Base-by-base conservation (phyloP, 306 rosid species). In the Fragaria iinumae region DNA sequence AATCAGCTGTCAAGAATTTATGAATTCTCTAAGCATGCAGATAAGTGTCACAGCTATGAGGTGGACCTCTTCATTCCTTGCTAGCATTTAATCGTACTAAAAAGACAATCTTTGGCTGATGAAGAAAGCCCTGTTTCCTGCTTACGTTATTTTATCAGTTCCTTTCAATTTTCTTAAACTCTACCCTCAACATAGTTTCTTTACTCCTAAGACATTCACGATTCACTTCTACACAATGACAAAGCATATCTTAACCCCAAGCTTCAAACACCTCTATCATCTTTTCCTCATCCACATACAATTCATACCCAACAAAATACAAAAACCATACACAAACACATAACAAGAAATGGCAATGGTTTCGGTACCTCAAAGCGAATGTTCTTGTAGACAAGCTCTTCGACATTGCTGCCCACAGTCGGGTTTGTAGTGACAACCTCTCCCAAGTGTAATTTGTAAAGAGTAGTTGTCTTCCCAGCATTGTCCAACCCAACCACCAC, bases 381-480 rank as follows among this genome's bases (percentile, higher is more conserved):
- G 80, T 95, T 95, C 85, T 95, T 95, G 76, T 95, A 95, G 47
- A 95, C 97, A 18, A 95, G 97, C 81, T 95, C 98, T 78, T 95
- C 98, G 6, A 95, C 97, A 81, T 95, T 95, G 87, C 98, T 95
- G 29, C 98, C 98, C 34, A 95, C 98, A 38, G 97, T 95, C 45
- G 98, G 97, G 80, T 95, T 93, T 6, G 98, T 95, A 18, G 97
- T 95, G 75, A 95, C 98, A 66, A 95, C 98, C 89, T 95, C 98
- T 66, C 97, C 98, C 75, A 95, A 82, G 87, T 95, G 97, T 74
- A 95, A 88, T 82, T 95, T 95, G 84, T 95, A 95, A 66, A 95
- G 97, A 56, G 98, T 95, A 1, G 97, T 95, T 23, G 98, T 95
- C 83, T 95, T 95, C 47, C 98, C 99, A 65, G 98, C 97, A 85